Conservation (phyloP, 306 rosid species). For the Arachis hypogaea region DNA sequence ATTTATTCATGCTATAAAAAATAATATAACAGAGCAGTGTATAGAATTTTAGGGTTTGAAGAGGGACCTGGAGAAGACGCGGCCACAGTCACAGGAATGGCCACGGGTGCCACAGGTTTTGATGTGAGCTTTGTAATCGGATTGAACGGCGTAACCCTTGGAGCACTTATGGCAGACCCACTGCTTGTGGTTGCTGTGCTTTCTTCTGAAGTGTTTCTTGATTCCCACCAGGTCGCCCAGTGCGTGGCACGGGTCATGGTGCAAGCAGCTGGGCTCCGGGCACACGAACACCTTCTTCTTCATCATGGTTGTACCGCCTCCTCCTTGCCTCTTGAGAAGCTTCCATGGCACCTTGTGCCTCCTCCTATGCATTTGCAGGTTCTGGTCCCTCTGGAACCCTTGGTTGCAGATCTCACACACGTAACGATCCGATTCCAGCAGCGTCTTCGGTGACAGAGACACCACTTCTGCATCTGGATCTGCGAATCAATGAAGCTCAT, state of each 20-base stretch:
- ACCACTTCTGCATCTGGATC: slow-evolving; percentile 99
- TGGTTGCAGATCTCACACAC: slow-evolving; percentile 99
- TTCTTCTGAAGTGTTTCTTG: slow-evolving; percentile 87
- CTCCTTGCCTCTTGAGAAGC: slow-evolving; percentile 63
- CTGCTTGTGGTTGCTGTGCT: slow-evolving; percentile 89
- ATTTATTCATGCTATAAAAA: too few relatives aligned
- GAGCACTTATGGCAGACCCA: slow-evolving; percentile 94
- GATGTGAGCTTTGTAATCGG: slow-evolving; percentile 97
- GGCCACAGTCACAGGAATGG: slow-evolving; percentile 99
- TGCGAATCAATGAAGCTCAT: slow-evolving; percentile 1
- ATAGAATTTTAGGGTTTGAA: too few relatives aligned
- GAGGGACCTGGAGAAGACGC: slow-evolving; percentile 89
- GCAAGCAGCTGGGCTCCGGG: slow-evolving; percentile 84
- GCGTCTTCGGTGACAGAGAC: slow-evolving; percentile 82
- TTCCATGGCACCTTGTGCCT: slow-evolving; percentile 98
- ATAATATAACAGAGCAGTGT: too few relatives aligned
- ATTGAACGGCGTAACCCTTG: slow-evolving; percentile 93
- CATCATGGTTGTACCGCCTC: neutral
- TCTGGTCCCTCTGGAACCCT: slow-evolving; percentile 96
- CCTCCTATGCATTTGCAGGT: slow-evolving; percentile 95
- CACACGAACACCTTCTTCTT: slow-evolving; percentile 89
- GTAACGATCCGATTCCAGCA: slow-evolving; percentile 84
- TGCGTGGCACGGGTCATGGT: slow-evolving; percentile 90
- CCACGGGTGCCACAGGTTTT: slow-evolving; percentile 98
- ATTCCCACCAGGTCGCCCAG: slow-evolving; percentile 96